Conservation (phyloP, 1,284 basidiomycete species). For the Peniophora sp. region DNA sequence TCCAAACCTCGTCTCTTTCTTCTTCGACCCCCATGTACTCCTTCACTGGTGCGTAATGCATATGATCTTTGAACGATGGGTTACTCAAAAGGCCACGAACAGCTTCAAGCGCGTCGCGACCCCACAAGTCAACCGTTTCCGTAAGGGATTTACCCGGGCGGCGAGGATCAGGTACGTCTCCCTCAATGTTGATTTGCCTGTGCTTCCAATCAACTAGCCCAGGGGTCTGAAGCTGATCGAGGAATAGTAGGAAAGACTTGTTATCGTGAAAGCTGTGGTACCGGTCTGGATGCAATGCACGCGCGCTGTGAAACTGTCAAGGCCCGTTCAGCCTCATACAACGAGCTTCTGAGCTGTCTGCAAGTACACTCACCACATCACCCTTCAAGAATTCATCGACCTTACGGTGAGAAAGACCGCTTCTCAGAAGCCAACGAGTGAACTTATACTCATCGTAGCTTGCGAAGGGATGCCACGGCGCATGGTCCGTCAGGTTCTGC, state of each 20-base stretch:
- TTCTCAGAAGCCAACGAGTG: neutral
- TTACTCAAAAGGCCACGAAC: neutral
- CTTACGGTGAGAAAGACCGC: neutral
- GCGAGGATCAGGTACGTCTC: neutral
- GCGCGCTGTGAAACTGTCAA: neutral
- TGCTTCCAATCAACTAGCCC: neutral
- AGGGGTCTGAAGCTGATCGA: neutral
- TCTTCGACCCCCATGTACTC: neutral
- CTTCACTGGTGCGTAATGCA: neutral
- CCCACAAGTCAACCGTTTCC: neutral
- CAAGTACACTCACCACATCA: neutral
- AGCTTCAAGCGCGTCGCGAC: neutral
- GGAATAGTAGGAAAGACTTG: neutral
- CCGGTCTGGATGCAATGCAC: neutral
- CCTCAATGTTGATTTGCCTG: neutral
- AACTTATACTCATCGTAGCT: neutral
- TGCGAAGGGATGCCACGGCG: no score
- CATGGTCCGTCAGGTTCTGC: no score
- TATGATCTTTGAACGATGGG: neutral
- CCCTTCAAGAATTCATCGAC: neutral
- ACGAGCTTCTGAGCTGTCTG: neutral
- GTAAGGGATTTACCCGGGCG: neutral
- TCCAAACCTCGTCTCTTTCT: neutral
- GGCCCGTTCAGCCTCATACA: no score
- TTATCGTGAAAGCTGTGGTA: neutral